Evolutionary conservation across 441 rosid genomes (phyloP), one percentile per base, ranked within the genome.

Genomic region (Capsella rubella): DNA sequence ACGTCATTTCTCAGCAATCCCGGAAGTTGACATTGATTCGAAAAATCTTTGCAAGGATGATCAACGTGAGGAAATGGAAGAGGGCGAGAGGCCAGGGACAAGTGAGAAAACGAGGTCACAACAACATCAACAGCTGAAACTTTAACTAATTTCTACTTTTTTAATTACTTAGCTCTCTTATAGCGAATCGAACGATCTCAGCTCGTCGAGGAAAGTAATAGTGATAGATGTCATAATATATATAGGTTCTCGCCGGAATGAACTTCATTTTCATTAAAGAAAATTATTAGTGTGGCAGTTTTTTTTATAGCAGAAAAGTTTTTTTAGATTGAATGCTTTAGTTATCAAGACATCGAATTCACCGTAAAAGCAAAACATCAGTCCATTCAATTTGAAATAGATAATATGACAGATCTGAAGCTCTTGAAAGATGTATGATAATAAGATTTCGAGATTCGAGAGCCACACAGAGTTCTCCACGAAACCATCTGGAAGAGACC

Each of bases 1-100:
- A 87, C 69, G 50, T 90, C 34, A 89, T 94, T 52, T 37, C 89
- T 21, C 90, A 87, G 53, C 97, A 91, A 79, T 84, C 97, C n/a
- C 87, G 81, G 73, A 91, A 82, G 84, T 78, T 90, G 43, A 58
- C 79, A 78, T 82, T 85, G 72, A 81, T 93, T 18, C 80, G 93
- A 0, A 93, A 82, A 85, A 85, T 87, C 11, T 93, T 91, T 2
- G 82, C 73, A 0, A 84, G 96, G 68, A 85, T 79, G 89, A 84
- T 87, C 64, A 82, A 90, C 32, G 67, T 84, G 0, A 61, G 77
- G 82, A 87, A 84, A 76, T 86, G 94, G 97, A 93, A 80, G 80
- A 83, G 87, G 67, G 89, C 87, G 8, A 84, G 81, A 57, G 86
- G 69, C 7, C 65, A 53, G 52, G 80, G 76, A 69, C 71, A 64